Evolutionary conservation across 2,329 filamentous ascomycete species (phyloP).

Genomic region (Fusarium hostae): DNA sequence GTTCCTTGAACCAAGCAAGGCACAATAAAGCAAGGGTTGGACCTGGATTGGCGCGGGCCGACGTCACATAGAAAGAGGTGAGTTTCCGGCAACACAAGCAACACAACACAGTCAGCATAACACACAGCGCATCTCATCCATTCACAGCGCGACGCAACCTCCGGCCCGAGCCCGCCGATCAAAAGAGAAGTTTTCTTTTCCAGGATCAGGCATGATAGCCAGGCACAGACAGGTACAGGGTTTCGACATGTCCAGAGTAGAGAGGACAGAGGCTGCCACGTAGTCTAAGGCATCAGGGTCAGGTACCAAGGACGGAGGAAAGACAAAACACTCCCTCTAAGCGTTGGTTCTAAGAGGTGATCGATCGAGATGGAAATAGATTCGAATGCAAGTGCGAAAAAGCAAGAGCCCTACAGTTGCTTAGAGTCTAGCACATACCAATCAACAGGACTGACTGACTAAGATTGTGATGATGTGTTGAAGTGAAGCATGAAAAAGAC

Average conservation of each 20-base stretch:
- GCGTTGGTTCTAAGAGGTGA: not conserved
- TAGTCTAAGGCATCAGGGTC: not conserved
- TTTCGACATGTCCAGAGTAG: not conserved
- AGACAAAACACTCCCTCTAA: not conserved
- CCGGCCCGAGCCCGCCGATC: conserved; percentile 33
- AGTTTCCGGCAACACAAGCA: conserved; percentile 22
- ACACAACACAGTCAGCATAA: not conserved
- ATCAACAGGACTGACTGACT: not conserved
- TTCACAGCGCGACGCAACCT: conserved; percentile 7
- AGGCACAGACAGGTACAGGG: conserved; percentile 21
- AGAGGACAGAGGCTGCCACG: conserved; percentile 19
- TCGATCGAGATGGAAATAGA: conserved; percentile 21
- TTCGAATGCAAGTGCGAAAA: not conserved
- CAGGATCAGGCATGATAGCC: conserved; percentile 13
- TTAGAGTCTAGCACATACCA: not conserved
- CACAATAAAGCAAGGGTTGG: not conserved
- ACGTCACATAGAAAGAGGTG: conserved; percentile 30
- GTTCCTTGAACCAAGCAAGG: conserved; percentile 17
- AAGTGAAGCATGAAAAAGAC: conserved; percentile 26
- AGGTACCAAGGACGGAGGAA: conserved; percentile 6
- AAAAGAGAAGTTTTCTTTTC: conserved; percentile 19
- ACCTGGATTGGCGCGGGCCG: conserved; percentile 6
- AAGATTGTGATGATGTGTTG: not conserved
- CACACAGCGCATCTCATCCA: not conserved
- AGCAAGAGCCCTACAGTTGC: not conserved